A percentile compares a stretch with the other conserved stretches of the same genome.
phyloP scores from a whole-genome alignment of 1,284 basidiomycete genomes.

The Vanrija humicola region DNA sequence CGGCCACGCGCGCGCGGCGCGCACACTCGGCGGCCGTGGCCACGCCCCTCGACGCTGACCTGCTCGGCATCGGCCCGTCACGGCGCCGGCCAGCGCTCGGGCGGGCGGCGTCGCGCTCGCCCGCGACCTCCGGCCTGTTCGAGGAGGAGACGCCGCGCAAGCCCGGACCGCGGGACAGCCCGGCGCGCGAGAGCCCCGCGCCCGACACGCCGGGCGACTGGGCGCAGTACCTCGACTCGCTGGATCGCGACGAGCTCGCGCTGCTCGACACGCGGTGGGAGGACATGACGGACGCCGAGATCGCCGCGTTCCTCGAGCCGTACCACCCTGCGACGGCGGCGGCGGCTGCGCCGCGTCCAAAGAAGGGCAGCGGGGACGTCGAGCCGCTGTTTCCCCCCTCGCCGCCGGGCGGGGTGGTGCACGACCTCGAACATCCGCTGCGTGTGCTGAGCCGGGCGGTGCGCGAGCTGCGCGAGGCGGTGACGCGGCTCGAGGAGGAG shows the following conservation, averaged over 20 bases:
- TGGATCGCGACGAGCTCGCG: constrained; percentile 31
- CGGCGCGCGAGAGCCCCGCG: not conserved
- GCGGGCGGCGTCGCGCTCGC: not conserved
- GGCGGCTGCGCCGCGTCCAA: not conserved
- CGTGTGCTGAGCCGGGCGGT: constrained; percentile 34
- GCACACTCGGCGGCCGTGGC: not conserved
- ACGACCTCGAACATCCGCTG: constrained; percentile 25
- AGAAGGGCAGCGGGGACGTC: not conserved
- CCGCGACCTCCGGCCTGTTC: not conserved
- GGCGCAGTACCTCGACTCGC: constrained; percentile 22
- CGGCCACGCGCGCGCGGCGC: no score
- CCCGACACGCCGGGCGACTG: constrained; percentile 2
- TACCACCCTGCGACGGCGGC: not conserved
- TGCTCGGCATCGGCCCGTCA: constrained; percentile 22
- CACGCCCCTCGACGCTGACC: constrained; percentile 16
- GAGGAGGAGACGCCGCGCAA: constrained; percentile 3
- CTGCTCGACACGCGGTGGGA: constrained; percentile 38
- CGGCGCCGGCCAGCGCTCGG: not conserved
- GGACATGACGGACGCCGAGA: constrained; percentile 34
- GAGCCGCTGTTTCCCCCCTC: constrained; percentile 40
- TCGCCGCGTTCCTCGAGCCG: constrained; percentile 18
- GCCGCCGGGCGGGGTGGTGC: constrained; percentile 23
- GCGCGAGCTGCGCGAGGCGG: constrained; percentile 33
- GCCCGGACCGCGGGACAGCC: not conserved
- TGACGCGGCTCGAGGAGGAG: constrained; percentile 32